A percentile compares a stretch with the other conserved stretches of the same genome.
Evolutionary conservation across 2,329 filamentous ascomycete genomes (phyloP).

Genomic region (Penicillium brasilianum): DNA sequence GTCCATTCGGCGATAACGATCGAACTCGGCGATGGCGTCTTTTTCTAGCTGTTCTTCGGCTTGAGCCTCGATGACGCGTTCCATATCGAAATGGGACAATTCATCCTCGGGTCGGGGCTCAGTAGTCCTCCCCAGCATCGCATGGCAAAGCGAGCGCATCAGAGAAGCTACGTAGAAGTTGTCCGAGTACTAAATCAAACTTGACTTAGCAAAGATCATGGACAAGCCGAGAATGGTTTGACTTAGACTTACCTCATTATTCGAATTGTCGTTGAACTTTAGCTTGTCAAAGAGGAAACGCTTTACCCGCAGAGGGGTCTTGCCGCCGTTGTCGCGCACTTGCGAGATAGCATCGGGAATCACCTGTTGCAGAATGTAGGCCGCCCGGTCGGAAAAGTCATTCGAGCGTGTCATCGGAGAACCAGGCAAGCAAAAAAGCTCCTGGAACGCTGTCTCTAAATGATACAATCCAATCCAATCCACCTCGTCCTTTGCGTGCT

Average conservation of each 20-base stretch:
- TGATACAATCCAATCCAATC: slow-evolving; percentile 82
- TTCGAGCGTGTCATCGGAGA: slow-evolving; percentile 83
- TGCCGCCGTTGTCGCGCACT: slow-evolving; percentile 75
- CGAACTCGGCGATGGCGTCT: slow-evolving; percentile 65
- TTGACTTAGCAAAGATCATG: slow-evolving; percentile 6
- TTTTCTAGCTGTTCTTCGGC: slow-evolving; percentile 61
- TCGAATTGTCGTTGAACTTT: slow-evolving; percentile 91
- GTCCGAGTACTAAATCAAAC: slow-evolving; percentile 69
- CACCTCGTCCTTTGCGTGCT: slow-evolving; percentile 72
- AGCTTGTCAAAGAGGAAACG: slow-evolving; percentile 87
- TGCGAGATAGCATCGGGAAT: slow-evolving; percentile 81
- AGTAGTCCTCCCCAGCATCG: slow-evolving; percentile 54
- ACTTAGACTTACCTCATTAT: slow-evolving; percentile 63
- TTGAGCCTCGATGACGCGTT: slow-evolving; percentile 54
- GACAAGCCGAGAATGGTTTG: not conserved
- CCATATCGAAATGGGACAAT: slow-evolving; percentile 52
- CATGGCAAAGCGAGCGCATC: slow-evolving; percentile 67
- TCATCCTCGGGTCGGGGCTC: slow-evolving; percentile 46
- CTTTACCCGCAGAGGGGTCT: slow-evolving; percentile 78
- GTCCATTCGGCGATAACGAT: slow-evolving; percentile 67
- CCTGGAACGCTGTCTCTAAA: slow-evolving; percentile 81
- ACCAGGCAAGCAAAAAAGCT: slow-evolving; percentile 83
- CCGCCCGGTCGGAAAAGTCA: slow-evolving; percentile 84
- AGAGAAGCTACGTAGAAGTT: slow-evolving; percentile 85
- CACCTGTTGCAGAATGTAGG: slow-evolving; percentile 82